These are phyloP conservation scores for Tolypocladium pustulatum DNA, from an alignment of 2,329 filamentous ascomycete genomes.

Conservation along the genomic window DNA sequence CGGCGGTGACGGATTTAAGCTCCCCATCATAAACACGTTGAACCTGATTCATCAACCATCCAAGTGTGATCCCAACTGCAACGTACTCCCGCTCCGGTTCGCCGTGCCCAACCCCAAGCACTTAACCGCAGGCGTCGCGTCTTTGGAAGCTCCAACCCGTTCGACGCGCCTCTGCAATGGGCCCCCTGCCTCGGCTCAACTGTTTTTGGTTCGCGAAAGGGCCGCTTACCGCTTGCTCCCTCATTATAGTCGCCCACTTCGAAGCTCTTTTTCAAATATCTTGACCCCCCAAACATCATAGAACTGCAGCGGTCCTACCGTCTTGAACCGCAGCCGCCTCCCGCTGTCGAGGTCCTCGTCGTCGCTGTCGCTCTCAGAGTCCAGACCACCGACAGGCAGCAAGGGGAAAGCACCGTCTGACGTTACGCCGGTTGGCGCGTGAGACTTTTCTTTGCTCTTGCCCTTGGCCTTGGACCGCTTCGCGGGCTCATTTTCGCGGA, in stretches of 20 bases:
- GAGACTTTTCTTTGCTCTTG: conserved; percentile 15
- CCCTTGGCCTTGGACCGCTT: conserved; percentile 25
- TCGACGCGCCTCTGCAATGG: background rate
- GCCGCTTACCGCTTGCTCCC: background rate
- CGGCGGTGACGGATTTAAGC: too few relatives aligned
- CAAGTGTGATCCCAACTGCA: background rate
- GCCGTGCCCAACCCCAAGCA: background rate
- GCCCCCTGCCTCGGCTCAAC: background rate
- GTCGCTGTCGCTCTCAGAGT: conserved; percentile 24
- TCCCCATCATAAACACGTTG: background rate
- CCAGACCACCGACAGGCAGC: conserved; percentile 16
- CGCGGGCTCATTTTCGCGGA: conserved; percentile 16
- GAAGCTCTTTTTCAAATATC: conserved; percentile 50
- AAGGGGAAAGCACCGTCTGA: conserved; percentile 13
- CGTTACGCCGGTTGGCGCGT: conserved; percentile 2
- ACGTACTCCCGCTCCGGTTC: background rate
- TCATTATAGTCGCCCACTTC: conserved; percentile 19
- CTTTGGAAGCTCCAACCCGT: background rate
- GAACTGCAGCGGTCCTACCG: conserved; percentile 24
- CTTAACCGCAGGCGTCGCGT: background rate
- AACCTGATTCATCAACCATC: background rate
- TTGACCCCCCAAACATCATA: conserved; percentile 35
- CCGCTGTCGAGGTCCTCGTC: conserved; percentile 19
- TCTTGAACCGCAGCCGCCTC: conserved; percentile 23
- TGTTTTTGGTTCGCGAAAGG: background rate